Evolutionary conservation across 441 rosid genomes (phyloP).

Genomic region (Geranium incanum): DNA sequence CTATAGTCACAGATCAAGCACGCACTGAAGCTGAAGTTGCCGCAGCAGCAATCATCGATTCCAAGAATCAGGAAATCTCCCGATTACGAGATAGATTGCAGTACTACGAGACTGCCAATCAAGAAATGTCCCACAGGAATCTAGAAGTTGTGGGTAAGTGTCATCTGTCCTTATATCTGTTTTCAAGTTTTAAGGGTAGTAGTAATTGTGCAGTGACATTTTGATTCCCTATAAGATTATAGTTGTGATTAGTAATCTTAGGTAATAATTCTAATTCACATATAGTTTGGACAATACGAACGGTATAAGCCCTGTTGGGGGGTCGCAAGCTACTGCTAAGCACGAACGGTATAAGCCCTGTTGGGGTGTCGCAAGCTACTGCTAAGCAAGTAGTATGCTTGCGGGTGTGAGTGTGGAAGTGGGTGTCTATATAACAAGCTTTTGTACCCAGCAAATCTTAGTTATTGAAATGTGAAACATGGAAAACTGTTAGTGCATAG

Average conservation of each 20-base stretch:
- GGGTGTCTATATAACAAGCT: too few relatives aligned
- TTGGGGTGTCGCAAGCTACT: not conserved
- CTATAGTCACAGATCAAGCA: slow-evolving; percentile 11
- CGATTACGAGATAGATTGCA: slow-evolving; percentile 16
- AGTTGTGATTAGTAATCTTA: not conserved
- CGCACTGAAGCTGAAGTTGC: slow-evolving; percentile 19
- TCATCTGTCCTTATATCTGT: not conserved
- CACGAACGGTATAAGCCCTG: not conserved
- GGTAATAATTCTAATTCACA: not conserved
- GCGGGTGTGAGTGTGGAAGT: not conserved
- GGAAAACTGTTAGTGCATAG: not conserved
- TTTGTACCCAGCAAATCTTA: not conserved
- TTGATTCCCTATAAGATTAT: not conserved
- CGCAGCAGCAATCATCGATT: slow-evolving; percentile 17
- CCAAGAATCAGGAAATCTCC: slow-evolving; percentile 20
- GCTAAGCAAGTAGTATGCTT: not conserved
- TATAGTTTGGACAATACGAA: not conserved
- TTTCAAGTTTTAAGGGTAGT: not conserved
- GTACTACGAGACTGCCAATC: slow-evolving; percentile 21
- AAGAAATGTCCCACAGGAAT: slow-evolving; percentile 25
- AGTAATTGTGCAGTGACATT: not conserved
- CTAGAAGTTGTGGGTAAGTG: slow-evolving; percentile 14
- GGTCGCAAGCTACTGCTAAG: not conserved
- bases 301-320: not conserved
- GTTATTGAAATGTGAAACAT: not conserved